Conservation (phyloP, 169 alveolate genomes). For the Cryptosporidium felis region DNA sequence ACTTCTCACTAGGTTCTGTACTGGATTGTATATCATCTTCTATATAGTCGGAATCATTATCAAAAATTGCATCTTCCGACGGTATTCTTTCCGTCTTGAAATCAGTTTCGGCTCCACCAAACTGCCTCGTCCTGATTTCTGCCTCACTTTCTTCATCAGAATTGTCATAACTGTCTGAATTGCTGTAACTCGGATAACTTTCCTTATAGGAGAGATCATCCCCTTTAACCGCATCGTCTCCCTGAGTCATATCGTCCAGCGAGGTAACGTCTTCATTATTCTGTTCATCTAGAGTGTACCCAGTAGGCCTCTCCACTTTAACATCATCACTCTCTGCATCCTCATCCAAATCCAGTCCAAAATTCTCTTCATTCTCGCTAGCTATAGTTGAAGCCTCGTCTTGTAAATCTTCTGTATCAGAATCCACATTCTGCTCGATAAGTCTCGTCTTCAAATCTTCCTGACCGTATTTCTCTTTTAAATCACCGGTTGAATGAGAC, state of each 20-base stretch:
- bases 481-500: too few relatives aligned
- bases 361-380: neutral
- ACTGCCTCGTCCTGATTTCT: neutral
- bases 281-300: too few relatives aligned
- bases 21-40: neutral
- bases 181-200: too few relatives aligned
- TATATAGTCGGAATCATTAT: constrained; percentile 31
- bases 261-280: too few relatives aligned
- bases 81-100: constrained; percentile 40
- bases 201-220: too few relatives aligned
- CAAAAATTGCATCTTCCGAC: constrained; percentile 17
- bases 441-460: neutral
- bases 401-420: neutral
- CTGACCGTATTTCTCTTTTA: too few relatives aligned
- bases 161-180: too few relatives aligned
- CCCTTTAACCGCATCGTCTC: too few relatives aligned
- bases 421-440: neutral
- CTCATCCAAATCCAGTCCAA: neutral
- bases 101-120: neutral
- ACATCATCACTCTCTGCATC: neutral
- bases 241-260: neutral
- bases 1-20: neutral
- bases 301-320: neutral
- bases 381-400: neutral
- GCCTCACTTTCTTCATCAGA: neutral